Base-by-base conservation (phyloP, 208 protist genomes). In the Trypanosoma scelopori region DNA sequence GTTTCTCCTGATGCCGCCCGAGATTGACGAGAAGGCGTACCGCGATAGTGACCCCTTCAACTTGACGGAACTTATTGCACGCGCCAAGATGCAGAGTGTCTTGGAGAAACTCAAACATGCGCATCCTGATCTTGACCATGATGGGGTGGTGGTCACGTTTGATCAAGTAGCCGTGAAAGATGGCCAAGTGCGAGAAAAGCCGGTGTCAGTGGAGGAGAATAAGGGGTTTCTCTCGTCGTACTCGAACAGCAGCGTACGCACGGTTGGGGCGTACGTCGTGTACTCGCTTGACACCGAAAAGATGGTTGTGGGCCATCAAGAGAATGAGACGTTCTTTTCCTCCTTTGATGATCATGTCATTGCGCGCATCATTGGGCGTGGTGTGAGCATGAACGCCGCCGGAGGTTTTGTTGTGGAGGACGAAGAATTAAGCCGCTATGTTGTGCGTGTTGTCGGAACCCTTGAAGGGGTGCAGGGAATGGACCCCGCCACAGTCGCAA, bases 141-240 rank as follows among this genome's bases (percentile, higher is more conserved):
- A 47, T 37, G 49, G 47, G 39, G 78, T 92, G 13, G 85, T 76
- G 2, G 59, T 95, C 0, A 91, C 87, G 5, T 93, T 91, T 77
- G 90, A 96, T 63, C 90, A 96, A 65, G 90, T 96, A 0, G 65
- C 48, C 18, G 84, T 93, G 53, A 92, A 77, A 64, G 57, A 84
- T 28, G 76, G 74, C 20, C 74, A 96, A 46, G 82, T 96, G 20
- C 90, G 90, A 12, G 87, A 96, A 55, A 96, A 96, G 61, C 90
- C 90, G 2, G 60, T 64, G 16, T 78, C 69, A 7, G 32, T 42
- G 16, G 81, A 79, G 39, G 73, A 96, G 58, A 69, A 63, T 6
- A 41, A 55, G 12, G 41, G 27, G 16, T 96, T 92, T 66, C 67
- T 96, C 16, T 35, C 23, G 13, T 77, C 65, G 18, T 96, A 96